Percentiles rank a stretch among this genome's conserved stretches.
Conservation (phyloP, 1,284 basidiomycete genomes). For the Ustilago trichophora region DNA sequence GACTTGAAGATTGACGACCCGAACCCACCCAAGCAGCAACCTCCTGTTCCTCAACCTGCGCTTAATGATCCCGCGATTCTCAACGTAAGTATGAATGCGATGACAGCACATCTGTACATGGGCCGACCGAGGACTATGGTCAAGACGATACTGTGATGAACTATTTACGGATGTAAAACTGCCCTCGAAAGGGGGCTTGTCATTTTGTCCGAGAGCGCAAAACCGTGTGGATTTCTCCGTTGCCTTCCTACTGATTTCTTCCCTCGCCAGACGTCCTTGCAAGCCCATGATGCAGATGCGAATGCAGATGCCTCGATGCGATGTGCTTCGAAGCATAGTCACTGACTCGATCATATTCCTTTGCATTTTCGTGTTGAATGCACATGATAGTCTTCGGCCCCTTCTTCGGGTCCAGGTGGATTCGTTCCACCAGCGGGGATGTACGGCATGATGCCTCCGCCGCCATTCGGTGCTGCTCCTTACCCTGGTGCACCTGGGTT, state of each 20-base stretch:
- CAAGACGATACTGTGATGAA: slow-evolving; percentile 55
- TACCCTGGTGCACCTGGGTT: slow-evolving; percentile 23
- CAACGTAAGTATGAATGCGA: slow-evolving; percentile 45
- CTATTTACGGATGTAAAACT: slow-evolving; percentile 75
- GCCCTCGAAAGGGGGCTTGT: slow-evolving; percentile 68
- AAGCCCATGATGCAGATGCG: no score
- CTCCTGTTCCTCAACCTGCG: slow-evolving; percentile 29
- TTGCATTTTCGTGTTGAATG: background rate
- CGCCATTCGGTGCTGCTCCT: slow-evolving; percentile 13
- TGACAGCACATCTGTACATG: no score
- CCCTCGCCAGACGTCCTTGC: background rate
- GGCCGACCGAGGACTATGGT: no score
- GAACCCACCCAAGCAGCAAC: slow-evolving; percentile 46
- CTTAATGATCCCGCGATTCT: slow-evolving; percentile 61
- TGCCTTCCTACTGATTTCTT: slow-evolving; percentile 76
- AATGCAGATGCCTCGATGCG: no score
- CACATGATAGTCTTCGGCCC: slow-evolving; percentile 21
- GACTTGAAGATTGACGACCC: slow-evolving; percentile 68
- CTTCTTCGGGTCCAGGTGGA: slow-evolving; percentile 15
- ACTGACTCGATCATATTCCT: slow-evolving; percentile 4
- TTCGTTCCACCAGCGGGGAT: slow-evolving; percentile 19
- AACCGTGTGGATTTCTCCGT: slow-evolving; percentile 76
- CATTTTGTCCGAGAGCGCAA: slow-evolving; percentile 76
- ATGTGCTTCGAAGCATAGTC: no score
- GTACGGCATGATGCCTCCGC: slow-evolving; percentile 37